Percentiles rank a stretch among this genome's conserved stretches.
Evolutionary conservation across 768 basidiomycete species (phyloP).

Genomic region (Boletus rex-veris): DNA sequence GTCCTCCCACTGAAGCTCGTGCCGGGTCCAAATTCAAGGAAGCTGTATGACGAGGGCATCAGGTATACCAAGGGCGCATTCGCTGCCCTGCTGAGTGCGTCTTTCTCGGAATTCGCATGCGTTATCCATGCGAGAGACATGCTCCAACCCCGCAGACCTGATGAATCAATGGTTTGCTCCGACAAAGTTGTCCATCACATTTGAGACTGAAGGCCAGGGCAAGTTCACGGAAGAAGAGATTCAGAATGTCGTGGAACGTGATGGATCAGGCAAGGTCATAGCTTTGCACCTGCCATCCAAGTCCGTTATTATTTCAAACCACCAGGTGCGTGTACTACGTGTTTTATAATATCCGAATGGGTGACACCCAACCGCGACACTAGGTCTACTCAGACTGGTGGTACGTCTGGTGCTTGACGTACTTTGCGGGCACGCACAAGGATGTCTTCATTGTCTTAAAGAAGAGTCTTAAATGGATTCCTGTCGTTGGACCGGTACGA

Average conservation of each 20-base stretch:
- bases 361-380: constrained; percentile 1
- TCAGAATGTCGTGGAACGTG: constrained; percentile 51
- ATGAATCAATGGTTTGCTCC: constrained; percentile 84
- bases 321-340: constrained; percentile 58
- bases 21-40: constrained; percentile 53
- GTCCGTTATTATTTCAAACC: constrained; percentile 85
- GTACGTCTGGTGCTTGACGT: constrained; percentile 84
- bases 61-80: constrained; percentile 82
- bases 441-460: constrained; percentile 91
- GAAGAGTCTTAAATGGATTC: constrained; percentile 82
- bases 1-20: constrained; percentile 64
- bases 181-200: constrained; percentile 66
- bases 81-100: constrained; percentile 68
- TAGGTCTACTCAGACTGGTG: constrained; percentile 81
- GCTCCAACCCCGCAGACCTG: constrained; percentile 47
- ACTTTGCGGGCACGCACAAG: constrained; percentile 64
- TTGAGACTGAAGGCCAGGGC: constrained; percentile 67
- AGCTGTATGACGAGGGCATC: constrained; percentile 65
- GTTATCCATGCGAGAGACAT: not conserved
- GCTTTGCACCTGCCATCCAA: constrained; percentile 72
- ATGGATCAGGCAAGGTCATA: constrained; percentile 52
- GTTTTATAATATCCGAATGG: not conserved
- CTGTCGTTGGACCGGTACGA: constrained; percentile 84
- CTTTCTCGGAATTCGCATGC: not conserved
- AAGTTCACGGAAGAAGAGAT: constrained; percentile 59